Base-by-base conservation (phyloP, 2,329 filamentous ascomycete genomes). In the Mollisiaceae sp. region DNA sequence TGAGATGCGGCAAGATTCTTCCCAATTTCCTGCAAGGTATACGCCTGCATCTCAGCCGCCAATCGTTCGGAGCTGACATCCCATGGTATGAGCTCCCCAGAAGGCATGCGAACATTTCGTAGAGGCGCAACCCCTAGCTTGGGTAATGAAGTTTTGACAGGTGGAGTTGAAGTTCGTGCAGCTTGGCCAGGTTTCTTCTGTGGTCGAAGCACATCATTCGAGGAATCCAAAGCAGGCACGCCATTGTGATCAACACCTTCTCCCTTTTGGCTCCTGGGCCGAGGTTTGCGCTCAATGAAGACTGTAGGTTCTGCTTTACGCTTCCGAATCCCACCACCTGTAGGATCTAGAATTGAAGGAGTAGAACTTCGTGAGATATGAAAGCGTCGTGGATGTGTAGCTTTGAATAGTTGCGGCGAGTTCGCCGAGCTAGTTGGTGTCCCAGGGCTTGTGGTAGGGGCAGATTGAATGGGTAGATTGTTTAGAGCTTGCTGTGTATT, bases 21-120 rank as follows among this genome's bases (percentile, higher is more conserved):
- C 55, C 77, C 82, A 39, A 89, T 87, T 67, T 89, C 82, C 69
- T 83, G 79, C 68, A 89, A 77, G 0, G 86, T 85, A 78, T 85
- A 89, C 38, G 80, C 78, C 71, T 87, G 82, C 85, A 87, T 87
- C 39, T 85, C 83, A 6, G 80, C 80, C 1, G 83, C 78, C 41
- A 87, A 79, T 67, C 81, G 79, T 47, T 83, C 80, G 0, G 69
- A 71, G 56, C 65, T 71, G 2, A 73, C 68, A 63, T 75, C 72
- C 74, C 73, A 76, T 47, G 71, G 68, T 78, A 84, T 81, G 52
- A 66, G 67, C 9, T 80, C 75, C 73, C 73, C 71, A 70, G 59
- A 79, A 55, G 15, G 79, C 76, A 41, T 69, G 62, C 12, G 79
- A 76, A 14, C 81, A 63, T 68, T 69, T 54, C 24, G 63, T 36